These are phyloP conservation scores for Pseudoscleropodium purum DNA, from an alignment of 225 moss, liverwort and hornwort species.

Conservation along the genomic window DNA sequence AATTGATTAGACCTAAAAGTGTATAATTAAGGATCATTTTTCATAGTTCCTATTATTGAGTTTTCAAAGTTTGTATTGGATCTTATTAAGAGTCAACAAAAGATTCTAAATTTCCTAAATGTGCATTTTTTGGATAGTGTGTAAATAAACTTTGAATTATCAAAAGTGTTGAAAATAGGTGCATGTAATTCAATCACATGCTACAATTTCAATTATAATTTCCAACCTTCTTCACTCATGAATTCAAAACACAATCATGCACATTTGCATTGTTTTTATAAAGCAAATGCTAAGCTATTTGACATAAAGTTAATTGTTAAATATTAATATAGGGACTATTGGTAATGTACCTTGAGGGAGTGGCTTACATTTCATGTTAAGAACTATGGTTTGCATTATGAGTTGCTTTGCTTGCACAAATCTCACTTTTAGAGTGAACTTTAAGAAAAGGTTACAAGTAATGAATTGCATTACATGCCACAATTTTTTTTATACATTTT, in stretches of 20 bases:
- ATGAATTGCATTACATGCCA: neutral
- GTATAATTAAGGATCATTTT: neutral
- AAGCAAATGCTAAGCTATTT: neutral
- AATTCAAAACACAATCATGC: neutral
- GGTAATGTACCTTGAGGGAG: fast-evolving
- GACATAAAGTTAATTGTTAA: neutral
- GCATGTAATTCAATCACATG: neutral
- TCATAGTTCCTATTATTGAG: fast-evolving
- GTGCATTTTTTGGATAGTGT: neutral
- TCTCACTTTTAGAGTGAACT: neutral
- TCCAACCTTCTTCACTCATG: neutral
- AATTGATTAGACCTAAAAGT: neutral
- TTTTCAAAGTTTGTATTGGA: neutral
- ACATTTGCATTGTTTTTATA: neutral
- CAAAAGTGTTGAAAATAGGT: neutral
- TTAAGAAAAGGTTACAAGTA: neutral
- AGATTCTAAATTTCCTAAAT: neutral
- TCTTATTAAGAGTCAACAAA: neutral
- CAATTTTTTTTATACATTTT: neutral
- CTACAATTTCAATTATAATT: neutral
- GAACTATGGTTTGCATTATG: neutral
- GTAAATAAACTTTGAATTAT: neutral
- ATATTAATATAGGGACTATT: neutral
- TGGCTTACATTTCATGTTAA: neutral
- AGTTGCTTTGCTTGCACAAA: neutral